Evolutionary conservation across 306 rosid species (phyloP).

Genomic region (Cucurbita argyrosperma): DNA sequence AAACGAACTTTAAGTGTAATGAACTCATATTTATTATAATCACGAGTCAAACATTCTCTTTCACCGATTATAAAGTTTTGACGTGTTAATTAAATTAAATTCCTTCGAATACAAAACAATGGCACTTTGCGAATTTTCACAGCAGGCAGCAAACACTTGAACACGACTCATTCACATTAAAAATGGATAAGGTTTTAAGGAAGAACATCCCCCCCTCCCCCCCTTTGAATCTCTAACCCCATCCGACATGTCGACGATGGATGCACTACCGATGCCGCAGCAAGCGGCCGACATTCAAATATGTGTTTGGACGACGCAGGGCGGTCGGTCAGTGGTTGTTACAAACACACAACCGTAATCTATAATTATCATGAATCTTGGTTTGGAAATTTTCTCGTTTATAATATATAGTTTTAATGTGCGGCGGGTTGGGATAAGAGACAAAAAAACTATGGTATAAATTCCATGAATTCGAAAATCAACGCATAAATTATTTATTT

Average conservation of each 20-base stretch:
- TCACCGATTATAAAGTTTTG: not conserved
- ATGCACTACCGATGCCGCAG: not conserved
- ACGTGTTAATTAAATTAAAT: too few species aligned
- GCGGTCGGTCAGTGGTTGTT: not conserved
- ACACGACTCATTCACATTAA: not conserved
- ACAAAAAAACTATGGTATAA: not conserved
- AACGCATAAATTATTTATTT: not conserved
- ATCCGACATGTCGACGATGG: constrained; percentile 2
- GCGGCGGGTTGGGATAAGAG: not conserved
- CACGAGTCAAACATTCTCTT: not conserved
- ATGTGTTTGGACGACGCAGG: not conserved
- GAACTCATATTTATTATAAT: not conserved
- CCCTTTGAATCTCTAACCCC: not conserved
- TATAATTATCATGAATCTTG: not conserved
- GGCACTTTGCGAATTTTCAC: not conserved
- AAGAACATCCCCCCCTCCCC: not conserved
- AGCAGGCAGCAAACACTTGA: not conserved
- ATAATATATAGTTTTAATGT: constrained; percentile 1
- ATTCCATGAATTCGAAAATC: not conserved
- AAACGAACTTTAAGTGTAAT: not conserved
- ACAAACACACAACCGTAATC: not conserved
- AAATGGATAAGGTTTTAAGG: constrained; percentile 2
- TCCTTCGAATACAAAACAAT: not conserved
- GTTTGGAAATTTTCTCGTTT: not conserved
- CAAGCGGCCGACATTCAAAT: constrained; percentile 1